Evolutionary conservation across 1,284 basidiomycete genomes (phyloP), one percentile per base, ranked within the genome.

Genomic region (Schizophyllum commune): DNA sequence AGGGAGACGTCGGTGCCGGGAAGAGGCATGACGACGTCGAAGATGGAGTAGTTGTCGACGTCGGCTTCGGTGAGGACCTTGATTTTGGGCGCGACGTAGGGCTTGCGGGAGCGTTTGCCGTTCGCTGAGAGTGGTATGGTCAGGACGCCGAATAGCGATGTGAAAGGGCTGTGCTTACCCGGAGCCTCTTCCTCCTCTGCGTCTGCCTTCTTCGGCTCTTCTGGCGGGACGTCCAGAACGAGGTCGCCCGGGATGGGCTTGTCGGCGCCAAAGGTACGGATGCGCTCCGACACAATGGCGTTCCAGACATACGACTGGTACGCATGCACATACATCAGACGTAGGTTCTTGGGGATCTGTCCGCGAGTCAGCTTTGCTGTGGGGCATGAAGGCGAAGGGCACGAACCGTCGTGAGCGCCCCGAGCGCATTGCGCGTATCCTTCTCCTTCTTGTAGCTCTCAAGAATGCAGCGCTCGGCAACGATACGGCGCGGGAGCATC

Each of bases 271-370:
- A 90, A 87, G 55, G 80, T 78, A 65, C 85, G 85, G 67, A 98
- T 88, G 15, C 97, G 87, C 73, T 96, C 94, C 13, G 95, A 97
- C 21, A 95, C 92, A 61, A 98, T 87, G 55, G 92, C 84, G 74
- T 99, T 99, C 97, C 96, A 99, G 32, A 99, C 88, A 69, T 98
- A 99, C 17, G 94, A 96, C 73, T 99, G 97, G 73, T 98, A 99
- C 47, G 96, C 96, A 74, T 99, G 97, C 56, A 98, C 87, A 71
- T 99, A 99, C 93, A 99, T 98, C 64, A 96, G 78, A 57, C 96
- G 83, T 65, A 99, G 81, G 70, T 96, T 97, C 60, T 90, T 84
- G n/a, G 95, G 96, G 64, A 98, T 97, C 94, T 96, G 68, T 39
- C 52, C 5, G 4, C 27, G 11, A 55, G 27, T 55, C 19, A 27